A percentile compares a stretch with the other conserved stretches of the same genome.
These are phyloP conservation scores for Lathyrus aphaca DNA, from an alignment of 306 rosid genomes.

Conservation along the genomic window DNA sequence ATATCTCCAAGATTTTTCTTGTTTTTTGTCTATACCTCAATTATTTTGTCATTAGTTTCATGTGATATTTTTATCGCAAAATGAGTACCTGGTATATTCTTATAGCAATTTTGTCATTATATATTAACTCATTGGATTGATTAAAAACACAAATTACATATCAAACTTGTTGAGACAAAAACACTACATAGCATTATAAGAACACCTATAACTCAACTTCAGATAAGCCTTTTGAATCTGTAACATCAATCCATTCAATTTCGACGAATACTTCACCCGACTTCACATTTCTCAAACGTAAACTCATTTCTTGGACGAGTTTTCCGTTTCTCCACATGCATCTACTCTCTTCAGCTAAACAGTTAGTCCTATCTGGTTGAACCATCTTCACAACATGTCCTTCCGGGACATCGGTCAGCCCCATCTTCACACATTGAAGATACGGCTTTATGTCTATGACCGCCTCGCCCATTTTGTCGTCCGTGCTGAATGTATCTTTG, in stretches of 20 bases:
- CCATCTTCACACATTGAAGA: constrained; percentile 63
- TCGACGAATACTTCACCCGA: constrained; percentile 68
- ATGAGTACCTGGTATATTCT: constrained; percentile 42
- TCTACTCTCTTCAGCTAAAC: constrained; percentile 65
- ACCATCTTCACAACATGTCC: constrained; percentile 60
- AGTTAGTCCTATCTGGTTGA: constrained; percentile 55
- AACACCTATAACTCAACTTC: constrained; percentile 35
- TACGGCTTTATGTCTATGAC: constrained; percentile 75
- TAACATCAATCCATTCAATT: constrained; percentile 62
- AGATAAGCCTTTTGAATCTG: constrained; percentile 50
- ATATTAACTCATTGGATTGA: constrained; percentile 6
- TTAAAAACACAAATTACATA: background rate
- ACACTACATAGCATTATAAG: no score
- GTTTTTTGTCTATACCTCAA: constrained; percentile 41
- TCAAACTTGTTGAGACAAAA: no score
- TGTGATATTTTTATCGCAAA: constrained; percentile 41
- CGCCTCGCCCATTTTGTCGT: constrained; percentile 81
- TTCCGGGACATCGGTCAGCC: constrained; percentile 49
- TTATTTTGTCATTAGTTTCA: constrained; percentile 28
- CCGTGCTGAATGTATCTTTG: constrained; percentile 65
- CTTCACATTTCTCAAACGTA: constrained; percentile 67
- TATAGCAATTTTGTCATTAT: constrained; percentile 35
- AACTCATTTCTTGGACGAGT: constrained; percentile 67
- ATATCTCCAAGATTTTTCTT: constrained; percentile 50
- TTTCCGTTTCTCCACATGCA: constrained; percentile 66